Evolutionary conservation across 768 basidiomycete genomes (phyloP).

Genomic region (Psilocybe sp.): DNA sequence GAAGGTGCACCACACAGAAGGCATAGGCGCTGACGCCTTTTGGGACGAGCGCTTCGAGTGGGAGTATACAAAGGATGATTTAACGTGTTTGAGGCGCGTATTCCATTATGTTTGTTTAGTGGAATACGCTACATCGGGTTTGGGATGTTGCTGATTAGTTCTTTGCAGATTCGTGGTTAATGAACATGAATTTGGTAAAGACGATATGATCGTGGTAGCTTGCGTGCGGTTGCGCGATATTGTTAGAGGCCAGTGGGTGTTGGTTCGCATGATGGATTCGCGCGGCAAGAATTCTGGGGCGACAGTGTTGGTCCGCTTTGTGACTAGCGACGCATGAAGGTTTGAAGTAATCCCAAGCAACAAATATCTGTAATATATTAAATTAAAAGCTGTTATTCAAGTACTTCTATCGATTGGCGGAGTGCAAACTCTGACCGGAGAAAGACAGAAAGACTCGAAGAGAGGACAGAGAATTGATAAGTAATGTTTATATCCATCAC

Average conservation of each 20-base stretch:
- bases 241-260: constrained; percentile 40
- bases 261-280: constrained; percentile 48
- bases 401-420: too few species aligned
- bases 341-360: too few species aligned
- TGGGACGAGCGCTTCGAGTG: constrained; percentile 47
- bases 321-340: not conserved
- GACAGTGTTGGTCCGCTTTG: constrained; percentile 21
- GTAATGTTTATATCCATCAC: too few species aligned
- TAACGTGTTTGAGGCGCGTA: constrained; percentile 52
- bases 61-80: constrained; percentile 46
- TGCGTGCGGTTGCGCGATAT: constrained; percentile 49
- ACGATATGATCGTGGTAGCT: constrained; percentile 48
- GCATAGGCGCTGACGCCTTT: constrained; percentile 34
- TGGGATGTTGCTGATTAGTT: not conserved
- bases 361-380: too few species aligned
- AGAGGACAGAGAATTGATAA: too few species aligned
- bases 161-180: constrained; percentile 30
- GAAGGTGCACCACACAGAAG: constrained; percentile 29
- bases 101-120: not conserved
- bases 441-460: too few species aligned
- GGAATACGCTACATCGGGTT: not conserved
- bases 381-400: too few species aligned
- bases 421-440: too few species aligned
- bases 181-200: constrained; percentile 40
- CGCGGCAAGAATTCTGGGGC: constrained; percentile 48